Base-by-base conservation (phyloP, 106 monocot species). In the Dendrobium officinale region DNA sequence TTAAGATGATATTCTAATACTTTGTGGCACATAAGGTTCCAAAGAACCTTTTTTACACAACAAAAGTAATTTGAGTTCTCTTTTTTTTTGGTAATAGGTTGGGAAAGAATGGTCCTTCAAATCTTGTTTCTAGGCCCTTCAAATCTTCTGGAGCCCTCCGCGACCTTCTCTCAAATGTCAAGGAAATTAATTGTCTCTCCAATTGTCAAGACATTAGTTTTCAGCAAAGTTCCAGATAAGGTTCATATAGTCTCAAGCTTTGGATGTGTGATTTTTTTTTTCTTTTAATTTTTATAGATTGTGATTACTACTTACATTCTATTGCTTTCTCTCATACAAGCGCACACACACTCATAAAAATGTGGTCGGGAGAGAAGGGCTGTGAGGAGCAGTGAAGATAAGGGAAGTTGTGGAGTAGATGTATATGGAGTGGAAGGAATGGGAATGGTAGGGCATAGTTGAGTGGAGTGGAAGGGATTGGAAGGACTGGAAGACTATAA, bases 221-320 rank as follows among this genome's bases (percentile, higher is more conserved):
- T 99, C 89, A 92, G 89, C 88, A 99, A 99, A 88, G 98, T 99
- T 75, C 98, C 94, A 67, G 95, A 95, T 54, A 99, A 99, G 98
- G 98, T 95, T 75, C 74, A 5, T 20, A 16, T 43, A 37, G 13
- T 43, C 20, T 74, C 74, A 19, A 44, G 20, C 42, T 74, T 72
- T 74, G 13, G n/a, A n/a, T n/a, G n/a, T n/a, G n/a, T n/a, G n/a
- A 13, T 51, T 13, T 51, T 13, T 27, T 16, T 27, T 13, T 17
- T 72, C 37, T 37, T 37, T 37, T 37, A 37, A 37, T 72, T 9
- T n/a, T 64, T 64, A 8, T 22, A 64, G 20, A 7, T 3, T 64
- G 4, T 64, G 24, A 2, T 26, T 64, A 9, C 24, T 0, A 51
- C 13, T 13, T 10, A 51, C 51, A 51, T 15, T 15, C 51, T 13